Evolutionary conservation across 768 basidiomycete genomes (phyloP).

Genomic region (Collybiopsis luxurians): DNA sequence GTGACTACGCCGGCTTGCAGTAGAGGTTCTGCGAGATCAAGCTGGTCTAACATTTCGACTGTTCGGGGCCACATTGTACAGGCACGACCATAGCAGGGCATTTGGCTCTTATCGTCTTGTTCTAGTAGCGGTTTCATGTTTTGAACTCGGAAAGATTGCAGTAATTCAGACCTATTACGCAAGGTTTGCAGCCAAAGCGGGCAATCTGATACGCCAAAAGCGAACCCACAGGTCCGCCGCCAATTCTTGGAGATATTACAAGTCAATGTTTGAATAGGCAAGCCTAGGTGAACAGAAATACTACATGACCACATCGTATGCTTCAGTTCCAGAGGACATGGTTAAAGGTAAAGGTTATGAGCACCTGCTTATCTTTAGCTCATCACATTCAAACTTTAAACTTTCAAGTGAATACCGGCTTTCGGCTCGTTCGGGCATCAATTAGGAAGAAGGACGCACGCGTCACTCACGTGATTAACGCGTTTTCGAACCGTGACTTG

Average conservation of each 20-base stretch:
- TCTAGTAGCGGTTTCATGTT: neutral
- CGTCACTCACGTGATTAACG: neutral
- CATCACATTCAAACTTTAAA: too few species aligned
- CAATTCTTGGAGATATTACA: neutral
- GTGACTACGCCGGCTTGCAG: slow-evolving; percentile 8
- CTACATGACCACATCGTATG: neutral
- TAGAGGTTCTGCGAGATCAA: slow-evolving; percentile 7
- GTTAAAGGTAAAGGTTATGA: neutral
- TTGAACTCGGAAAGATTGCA: neutral
- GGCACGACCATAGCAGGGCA: slow-evolving; percentile 8
- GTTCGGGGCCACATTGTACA: slow-evolving; percentile 10
- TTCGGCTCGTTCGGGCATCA: neutral
- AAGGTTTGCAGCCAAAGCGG: slow-evolving; percentile 4
- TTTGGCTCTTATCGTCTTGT: slow-evolving; percentile 6
- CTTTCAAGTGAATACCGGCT: neutral
- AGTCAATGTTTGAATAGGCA: neutral
- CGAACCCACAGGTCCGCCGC: slow-evolving; percentile 7
- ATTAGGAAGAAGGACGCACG: neutral
- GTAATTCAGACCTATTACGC: neutral
- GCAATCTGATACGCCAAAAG: slow-evolving; percentile 10
- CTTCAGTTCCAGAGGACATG: neutral
- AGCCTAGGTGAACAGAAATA: neutral
- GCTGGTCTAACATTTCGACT: slow-evolving; percentile 5
- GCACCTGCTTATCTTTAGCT: too few species aligned
- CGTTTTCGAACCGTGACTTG: neutral